These are phyloP conservation scores for Picocystis sp. DNA, from an alignment of 163 green algal genomes.

Conservation along the genomic window DNA sequence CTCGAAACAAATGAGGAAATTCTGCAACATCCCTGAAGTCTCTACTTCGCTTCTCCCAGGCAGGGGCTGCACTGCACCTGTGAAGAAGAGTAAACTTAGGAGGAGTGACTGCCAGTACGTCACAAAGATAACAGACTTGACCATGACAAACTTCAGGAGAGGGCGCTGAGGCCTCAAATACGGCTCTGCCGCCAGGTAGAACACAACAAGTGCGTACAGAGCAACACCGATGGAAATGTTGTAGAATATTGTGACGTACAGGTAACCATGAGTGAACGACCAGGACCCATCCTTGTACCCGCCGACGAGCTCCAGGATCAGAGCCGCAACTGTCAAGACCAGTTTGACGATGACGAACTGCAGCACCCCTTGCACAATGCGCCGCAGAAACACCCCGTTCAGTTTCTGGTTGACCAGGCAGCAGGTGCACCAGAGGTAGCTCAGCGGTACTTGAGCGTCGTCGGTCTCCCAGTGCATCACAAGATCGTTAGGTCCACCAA, in stretches of 20 bases:
- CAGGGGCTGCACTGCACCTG: not conserved
- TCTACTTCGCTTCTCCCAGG: not conserved
- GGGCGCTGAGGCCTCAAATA: slow-evolving; percentile 1
- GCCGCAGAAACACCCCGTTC: slow-evolving; percentile 1
- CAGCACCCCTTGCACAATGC: slow-evolving; percentile 4
- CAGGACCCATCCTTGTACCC: not conserved
- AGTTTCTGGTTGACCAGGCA: slow-evolving; percentile 1
- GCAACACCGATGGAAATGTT: slow-evolving; percentile 2
- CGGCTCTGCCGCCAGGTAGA: slow-evolving; percentile 5
- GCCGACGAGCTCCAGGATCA: slow-evolving; percentile 2
- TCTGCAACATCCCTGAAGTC: not conserved
- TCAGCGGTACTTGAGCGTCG: not conserved
- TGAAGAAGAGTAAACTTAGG: slow-evolving; percentile 1
- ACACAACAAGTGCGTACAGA: slow-evolving; percentile 4
- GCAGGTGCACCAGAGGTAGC: slow-evolving; percentile 8
- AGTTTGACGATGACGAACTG: slow-evolving; percentile 5
- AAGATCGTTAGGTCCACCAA: slow-evolving; percentile 4
- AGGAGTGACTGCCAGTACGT: slow-evolving; percentile 7
- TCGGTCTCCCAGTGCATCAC: slow-evolving; percentile 5
- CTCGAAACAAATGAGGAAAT: slow-evolving; percentile 5
- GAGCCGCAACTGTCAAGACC: not conserved
- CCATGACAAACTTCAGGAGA: slow-evolving; percentile 7
- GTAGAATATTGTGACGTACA: slow-evolving; percentile 6
- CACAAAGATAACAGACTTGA: slow-evolving; percentile 8
- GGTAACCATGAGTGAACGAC: slow-evolving; percentile 1